phyloP scores from a whole-genome alignment of 1,284 basidiomycete genomes.

The Bjerkandera adusta region DNA sequence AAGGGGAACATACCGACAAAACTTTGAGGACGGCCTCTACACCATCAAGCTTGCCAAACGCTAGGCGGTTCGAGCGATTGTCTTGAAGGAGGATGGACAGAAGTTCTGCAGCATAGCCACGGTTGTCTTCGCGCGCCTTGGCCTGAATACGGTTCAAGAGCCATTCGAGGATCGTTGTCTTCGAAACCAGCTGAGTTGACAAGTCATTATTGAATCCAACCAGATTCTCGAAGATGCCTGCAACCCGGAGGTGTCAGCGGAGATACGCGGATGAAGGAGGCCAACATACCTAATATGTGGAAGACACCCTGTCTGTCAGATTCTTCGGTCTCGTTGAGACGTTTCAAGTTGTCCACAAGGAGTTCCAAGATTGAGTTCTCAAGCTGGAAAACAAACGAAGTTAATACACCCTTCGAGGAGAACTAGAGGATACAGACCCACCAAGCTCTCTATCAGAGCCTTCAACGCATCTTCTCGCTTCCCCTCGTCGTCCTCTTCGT shows the following conservation, averaged over 20 bases:
- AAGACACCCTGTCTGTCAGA: constrained; percentile 89
- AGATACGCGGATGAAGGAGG: constrained; percentile 5
- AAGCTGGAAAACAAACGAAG: constrained; percentile 44
- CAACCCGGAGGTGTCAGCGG: constrained; percentile 1
- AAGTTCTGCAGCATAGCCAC: constrained; percentile 85
- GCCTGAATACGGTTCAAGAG: constrained; percentile 75
- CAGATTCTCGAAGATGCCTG: constrained; percentile 92
- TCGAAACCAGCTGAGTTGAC: constrained; percentile 65
- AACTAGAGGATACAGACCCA: constrained; percentile 37
- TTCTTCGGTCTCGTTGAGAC: constrained; percentile 84
- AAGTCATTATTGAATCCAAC: constrained; percentile 82
- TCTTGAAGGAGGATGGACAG: constrained; percentile 87
- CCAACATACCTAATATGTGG: constrained; percentile 73
- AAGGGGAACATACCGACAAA: constrained; percentile 66
- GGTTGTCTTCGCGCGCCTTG: constrained; percentile 80
- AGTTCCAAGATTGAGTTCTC: constrained; percentile 85
- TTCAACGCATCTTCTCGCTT: constrained; percentile 72
- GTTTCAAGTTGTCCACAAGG: constrained; percentile 83
- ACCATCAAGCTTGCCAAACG: constrained; percentile 69
- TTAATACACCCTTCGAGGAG: constrained; percentile 1
- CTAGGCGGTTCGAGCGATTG: constrained; percentile 61
- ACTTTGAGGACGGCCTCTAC: constrained; percentile 79
- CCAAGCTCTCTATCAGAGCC: constrained; percentile 70
- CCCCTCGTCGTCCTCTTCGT: constrained; percentile 61
- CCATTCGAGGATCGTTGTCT: constrained; percentile 80